Base-by-base conservation (phyloP, 1,284 basidiomycete genomes). In the Moesziomyces sp. region DNA sequence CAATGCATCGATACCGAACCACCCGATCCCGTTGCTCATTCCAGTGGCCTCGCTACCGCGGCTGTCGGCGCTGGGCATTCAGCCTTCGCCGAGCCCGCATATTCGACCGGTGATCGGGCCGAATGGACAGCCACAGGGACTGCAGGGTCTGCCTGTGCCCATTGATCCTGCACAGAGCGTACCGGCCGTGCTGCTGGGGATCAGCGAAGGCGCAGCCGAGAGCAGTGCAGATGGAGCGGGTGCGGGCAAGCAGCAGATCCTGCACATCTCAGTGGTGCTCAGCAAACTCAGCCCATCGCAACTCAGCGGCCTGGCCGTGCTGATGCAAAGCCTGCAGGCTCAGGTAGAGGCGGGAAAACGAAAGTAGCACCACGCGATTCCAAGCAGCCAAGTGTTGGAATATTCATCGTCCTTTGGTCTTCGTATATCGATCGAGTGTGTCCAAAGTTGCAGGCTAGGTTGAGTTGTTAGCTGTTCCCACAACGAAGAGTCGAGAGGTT, bases 261-360 rank as follows among this genome's bases (percentile, higher is more conserved):
- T 83, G 43, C 78, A 83, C 51, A 58, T 83, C 16, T 78, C 76
- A 35, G 80, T 83, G 19, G 76, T 82, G 23, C 52, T 83, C n/a
- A 76, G 76, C 47, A 77, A 74, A 48, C 54, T 83, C 50, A 75
- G 61, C n/a, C 76, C 80, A 9, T 58, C 62, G 11, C 82, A 83
- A 65, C 66, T 83, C 44, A 74, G 72, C 38, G 79, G 81, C 9
- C 53, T 83, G 18, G 82, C 82, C 1, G 65, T 71, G 14, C 38
- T 83, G 11, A 82, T 83, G 82, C 78, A 81, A 61, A 71, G 68
- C 23, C 54, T 83, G 26, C 81, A 83, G 63, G 64, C 57, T 14
- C 74, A 80, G 43, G 72, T 70, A 5, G 60, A 74, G 42, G 68
- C 62, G 11, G 51, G 48, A 3, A 74, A 74, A 42, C 53, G 55